phyloP scores from a whole-genome alignment of 2,329 filamentous ascomycete species.

The Amauroascus niger region DNA sequence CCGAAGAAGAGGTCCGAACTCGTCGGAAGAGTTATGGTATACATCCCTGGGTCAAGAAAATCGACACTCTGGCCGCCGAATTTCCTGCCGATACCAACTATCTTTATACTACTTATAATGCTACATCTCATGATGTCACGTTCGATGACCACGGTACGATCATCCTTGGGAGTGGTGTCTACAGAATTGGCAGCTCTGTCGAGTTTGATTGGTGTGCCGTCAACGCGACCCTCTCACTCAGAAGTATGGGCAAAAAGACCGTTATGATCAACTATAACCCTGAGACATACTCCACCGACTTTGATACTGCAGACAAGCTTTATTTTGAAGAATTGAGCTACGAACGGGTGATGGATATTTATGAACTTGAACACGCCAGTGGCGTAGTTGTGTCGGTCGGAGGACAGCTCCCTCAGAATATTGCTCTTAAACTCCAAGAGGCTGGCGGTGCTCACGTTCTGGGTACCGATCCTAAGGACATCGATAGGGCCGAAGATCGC shows the following conservation, averaged over 20 bases:
- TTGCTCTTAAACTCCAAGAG: conserved; percentile 87
- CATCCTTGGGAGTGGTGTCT: conserved; percentile 87
- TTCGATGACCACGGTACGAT: conserved; percentile 89
- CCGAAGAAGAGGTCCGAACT: conserved; percentile 82
- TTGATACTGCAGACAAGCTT: conserved; percentile 77
- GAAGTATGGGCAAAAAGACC: conserved; percentile 87
- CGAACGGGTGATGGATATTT: conserved; percentile 97
- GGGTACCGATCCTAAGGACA: conserved; percentile 84
- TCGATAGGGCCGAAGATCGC: conserved; percentile 95
- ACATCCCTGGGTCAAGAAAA: conserved; percentile 93
- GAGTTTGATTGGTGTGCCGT: conserved; percentile 99
- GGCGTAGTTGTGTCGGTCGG: conserved; percentile 94
- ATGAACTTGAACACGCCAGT: conserved; percentile 74
- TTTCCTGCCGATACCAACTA: conserved; percentile 95
- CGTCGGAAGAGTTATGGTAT: conserved; percentile 78
- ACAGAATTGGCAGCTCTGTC: conserved; percentile 93
- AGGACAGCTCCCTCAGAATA: conserved; percentile 94
- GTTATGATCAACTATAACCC: conserved; percentile 94
- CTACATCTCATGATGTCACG: conserved; percentile 79
- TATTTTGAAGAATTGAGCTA: conserved; percentile 98
- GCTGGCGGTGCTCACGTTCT: conserved; percentile 81
- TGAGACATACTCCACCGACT: conserved; percentile 74
- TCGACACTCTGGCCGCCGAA: conserved; percentile 93
- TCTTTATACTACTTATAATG: conserved; percentile 96
- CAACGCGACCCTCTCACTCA: conserved; percentile 73